Conservation (phyloP, 345 rosid genomes). For the Iberis pinnata region DNA sequence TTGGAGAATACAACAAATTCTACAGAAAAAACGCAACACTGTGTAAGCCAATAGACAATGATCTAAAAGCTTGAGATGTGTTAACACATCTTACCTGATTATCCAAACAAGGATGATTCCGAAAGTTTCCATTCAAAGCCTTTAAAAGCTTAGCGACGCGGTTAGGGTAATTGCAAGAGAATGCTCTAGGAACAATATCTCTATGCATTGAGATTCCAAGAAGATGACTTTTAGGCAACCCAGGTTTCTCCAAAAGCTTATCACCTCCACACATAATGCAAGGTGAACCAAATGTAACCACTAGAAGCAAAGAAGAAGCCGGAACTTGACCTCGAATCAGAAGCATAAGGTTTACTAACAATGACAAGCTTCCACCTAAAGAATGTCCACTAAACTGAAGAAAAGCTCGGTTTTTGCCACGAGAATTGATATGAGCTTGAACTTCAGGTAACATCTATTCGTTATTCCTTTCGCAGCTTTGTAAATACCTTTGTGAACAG, state of each 20-base stretch:
- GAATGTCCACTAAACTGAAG: slow-evolving; percentile 88
- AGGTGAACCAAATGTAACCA: slow-evolving; percentile 78
- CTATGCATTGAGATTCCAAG: slow-evolving; percentile 69
- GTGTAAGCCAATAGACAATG: not conserved
- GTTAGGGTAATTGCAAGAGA: slow-evolving; percentile 75
- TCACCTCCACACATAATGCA: slow-evolving; percentile 80
- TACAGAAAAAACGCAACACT: slow-evolving; percentile 19
- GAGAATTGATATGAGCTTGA: slow-evolving; percentile 41
- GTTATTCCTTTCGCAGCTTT: slow-evolving; percentile 93
- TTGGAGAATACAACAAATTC: slow-evolving; percentile 67
- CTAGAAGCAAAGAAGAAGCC: slow-evolving; percentile 59
- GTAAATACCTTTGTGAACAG: slow-evolving; percentile 81
- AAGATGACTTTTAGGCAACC: slow-evolving; percentile 60
- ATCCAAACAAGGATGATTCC: slow-evolving; percentile 72
- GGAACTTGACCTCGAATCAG: slow-evolving; percentile 67
- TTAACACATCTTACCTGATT: slow-evolving; percentile 59
- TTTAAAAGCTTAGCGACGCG: slow-evolving; percentile 74
- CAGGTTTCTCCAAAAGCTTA: slow-evolving; percentile 58
- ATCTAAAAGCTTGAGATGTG: too few relatives aligned
- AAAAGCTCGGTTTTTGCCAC: slow-evolving; percentile 43
- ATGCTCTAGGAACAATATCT: slow-evolving; percentile 84
- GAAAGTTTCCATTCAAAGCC: slow-evolving; percentile 73
- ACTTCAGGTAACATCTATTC: slow-evolving; percentile 84
- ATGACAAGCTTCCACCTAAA: slow-evolving; percentile 78
- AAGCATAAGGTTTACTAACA: slow-evolving; percentile 69